Percentiles rank a stretch among this genome's conserved stretches.
phyloP scores from a whole-genome alignment of 352 stramenopile species.

The Pythium phragmiticola region DNA sequence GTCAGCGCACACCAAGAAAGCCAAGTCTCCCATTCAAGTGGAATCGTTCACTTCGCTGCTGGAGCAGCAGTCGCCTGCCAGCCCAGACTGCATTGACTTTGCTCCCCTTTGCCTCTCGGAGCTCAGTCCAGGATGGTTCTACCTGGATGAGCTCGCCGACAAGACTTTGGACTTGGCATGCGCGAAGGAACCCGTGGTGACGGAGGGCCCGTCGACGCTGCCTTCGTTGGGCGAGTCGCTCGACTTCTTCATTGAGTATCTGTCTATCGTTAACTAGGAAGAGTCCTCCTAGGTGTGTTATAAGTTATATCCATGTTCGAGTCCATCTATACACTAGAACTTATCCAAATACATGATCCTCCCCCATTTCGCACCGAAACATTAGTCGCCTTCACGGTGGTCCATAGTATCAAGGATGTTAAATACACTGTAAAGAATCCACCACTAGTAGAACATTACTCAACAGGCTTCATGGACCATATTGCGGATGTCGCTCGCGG shows the following conservation, averaged over 20 bases:
- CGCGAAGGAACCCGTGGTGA: slow-evolving; percentile 1
- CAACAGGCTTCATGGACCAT: no score
- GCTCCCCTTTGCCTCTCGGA: slow-evolving; percentile 12
- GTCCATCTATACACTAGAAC: background rate
- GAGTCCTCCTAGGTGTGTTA: slow-evolving; percentile 4
- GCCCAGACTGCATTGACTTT: slow-evolving; percentile 11
- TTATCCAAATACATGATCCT: background rate
- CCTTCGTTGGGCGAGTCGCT: slow-evolving; percentile 25
- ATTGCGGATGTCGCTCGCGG: no score
- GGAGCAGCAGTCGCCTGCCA: background rate
- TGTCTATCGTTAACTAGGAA: slow-evolving; percentile 21
- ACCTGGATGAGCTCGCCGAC: slow-evolving; percentile 24
- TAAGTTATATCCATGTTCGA: slow-evolving; percentile 4
- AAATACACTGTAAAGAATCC: no score
- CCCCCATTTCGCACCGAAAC: background rate
- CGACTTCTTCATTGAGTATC: slow-evolving; percentile 30
- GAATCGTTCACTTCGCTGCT: slow-evolving; percentile 20
- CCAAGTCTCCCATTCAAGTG: background rate
- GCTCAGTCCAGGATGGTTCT: slow-evolving; percentile 22
- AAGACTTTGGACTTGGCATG: slow-evolving; percentile 13
- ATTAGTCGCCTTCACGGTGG: background rate
- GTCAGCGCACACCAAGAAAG: background rate
- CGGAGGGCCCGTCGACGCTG: slow-evolving; percentile 16
- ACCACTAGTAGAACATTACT: no score
- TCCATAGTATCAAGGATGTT: no score